Conservation (phyloP, 805 yeast genomes). For the Zygosaccharomyces rouxii region DNA sequence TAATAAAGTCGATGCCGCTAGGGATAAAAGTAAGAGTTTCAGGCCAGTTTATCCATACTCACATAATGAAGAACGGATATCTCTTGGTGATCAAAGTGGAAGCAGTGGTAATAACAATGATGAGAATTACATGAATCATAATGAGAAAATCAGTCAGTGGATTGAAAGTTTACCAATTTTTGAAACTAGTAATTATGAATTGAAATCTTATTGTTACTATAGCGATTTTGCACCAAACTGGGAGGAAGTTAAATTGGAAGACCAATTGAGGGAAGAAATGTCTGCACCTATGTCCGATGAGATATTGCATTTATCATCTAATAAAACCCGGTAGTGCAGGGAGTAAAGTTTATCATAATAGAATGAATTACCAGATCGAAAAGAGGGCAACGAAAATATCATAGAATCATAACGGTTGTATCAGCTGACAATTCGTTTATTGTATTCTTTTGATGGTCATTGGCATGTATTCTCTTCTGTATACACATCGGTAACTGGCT, state of each 20-base stretch:
- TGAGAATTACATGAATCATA: not conserved
- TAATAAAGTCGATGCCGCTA: not conserved
- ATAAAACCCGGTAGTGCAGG: not conserved
- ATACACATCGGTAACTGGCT: no score
- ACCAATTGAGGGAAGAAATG: not conserved
- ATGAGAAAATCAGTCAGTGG: not conserved
- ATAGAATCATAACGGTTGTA: no score
- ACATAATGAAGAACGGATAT: not conserved
- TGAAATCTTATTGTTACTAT: constrained; percentile 9
- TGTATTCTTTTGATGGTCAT: no score
- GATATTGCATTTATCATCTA: not conserved
- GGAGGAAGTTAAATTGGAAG: constrained; percentile 11
- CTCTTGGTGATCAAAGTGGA: not conserved
- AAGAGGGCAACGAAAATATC: not conserved
- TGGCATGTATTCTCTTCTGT: no score
- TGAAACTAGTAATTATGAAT: constrained; percentile 2
- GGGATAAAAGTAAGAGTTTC: not conserved
- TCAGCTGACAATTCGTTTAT: no score
- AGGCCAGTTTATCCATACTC: not conserved
- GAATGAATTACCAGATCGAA: not conserved
- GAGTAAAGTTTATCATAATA: not conserved
- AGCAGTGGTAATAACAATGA: not conserved
- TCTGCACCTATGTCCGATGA: not conserved
- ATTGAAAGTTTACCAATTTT: constrained; percentile 12
- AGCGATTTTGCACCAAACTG: constrained; percentile 8